Evolutionary conservation across 768 basidiomycete species (phyloP), one percentile per base, ranked within the genome.

Genomic region (Tricholoma hemisulphureum): DNA sequence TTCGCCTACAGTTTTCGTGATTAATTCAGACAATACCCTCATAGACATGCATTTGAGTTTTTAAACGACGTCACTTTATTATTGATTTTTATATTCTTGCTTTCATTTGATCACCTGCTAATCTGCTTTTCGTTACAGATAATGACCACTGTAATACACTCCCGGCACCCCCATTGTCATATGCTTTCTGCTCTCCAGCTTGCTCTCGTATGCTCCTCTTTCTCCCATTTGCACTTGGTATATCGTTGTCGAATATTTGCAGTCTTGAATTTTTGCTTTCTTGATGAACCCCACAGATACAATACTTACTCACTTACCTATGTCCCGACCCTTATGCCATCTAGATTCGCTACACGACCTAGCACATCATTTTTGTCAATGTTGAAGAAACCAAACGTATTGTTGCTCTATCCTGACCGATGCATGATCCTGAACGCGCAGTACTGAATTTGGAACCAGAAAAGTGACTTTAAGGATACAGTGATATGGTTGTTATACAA

Each of bases 1-100:
- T 78, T 76, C 54, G 72, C 70, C 46, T 80, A 81, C 61, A 73
- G 63, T 58, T 82, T 81, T 71, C 71, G 73, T 69, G 69, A 71
- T 65, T 74, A 67, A 71, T 69, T 67, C 63, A 61, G 59, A 69
- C 59, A 34, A 61, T 64, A 58, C 56, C 61, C 61, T n/a, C n/a
- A n/a, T n/a, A 58, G 55, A 54, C 55, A 45, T 51, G 21, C 34
- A 55, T 65, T 62, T 60, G 63, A 43, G 7, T 59, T 51, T 57
- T 58, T 54, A 63, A 58, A 50, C 45, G 37, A 32, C 51, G 54
- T 53, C 55, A 41, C 45, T 63, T 55, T 59, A 51, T 66, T 62
- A 53, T 56, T 60, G 58, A 59, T 70, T 63, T 59, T 60, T 60
- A 53, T 60, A 62, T 26, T 56, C 23, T 56, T 59, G 51, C 34